Conservation (phyloP, 139 green algal genomes). For the Volvox africanus region DNA sequence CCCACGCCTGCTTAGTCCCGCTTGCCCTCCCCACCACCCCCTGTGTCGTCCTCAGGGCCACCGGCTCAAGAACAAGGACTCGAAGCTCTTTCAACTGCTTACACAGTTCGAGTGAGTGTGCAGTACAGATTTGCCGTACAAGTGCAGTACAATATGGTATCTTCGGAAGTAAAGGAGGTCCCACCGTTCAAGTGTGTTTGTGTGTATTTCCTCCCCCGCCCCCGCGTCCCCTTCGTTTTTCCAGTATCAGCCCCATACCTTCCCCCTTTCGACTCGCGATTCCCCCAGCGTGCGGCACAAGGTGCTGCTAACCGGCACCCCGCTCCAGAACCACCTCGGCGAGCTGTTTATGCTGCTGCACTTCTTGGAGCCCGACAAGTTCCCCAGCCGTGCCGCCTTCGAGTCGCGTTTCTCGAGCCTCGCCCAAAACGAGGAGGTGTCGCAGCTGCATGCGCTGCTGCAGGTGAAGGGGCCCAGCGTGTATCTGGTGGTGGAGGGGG, state of each 20-base stretch:
- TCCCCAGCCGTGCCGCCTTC: constrained; percentile 74
- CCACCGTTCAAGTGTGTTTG: no score
- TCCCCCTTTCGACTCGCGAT: neutral
- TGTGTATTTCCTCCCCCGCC: neutral
- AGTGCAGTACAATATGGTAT: no score
- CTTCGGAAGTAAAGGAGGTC: no score
- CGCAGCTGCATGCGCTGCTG: neutral
- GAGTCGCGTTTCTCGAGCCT: constrained; percentile 63
- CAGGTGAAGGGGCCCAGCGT: neutral
- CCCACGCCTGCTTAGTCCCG: neutral
- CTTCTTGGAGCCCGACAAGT: constrained; percentile 86
- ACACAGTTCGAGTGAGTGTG: constrained; percentile 47
- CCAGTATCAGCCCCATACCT: no score
- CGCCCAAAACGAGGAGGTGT: constrained; percentile 68
- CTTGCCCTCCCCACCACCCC: neutral
- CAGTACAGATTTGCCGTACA: no score
- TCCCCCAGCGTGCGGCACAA: constrained; percentile 55
- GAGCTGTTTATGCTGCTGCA: constrained; percentile 86
- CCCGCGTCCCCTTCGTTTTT: neutral
- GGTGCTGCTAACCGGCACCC: constrained; percentile 81
- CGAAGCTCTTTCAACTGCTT: constrained; percentile 73
- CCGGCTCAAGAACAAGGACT: constrained; percentile 69
- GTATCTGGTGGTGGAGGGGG: neutral
- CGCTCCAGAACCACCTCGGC: constrained; percentile 84
- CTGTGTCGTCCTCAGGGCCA: constrained; percentile 36